Conservation (phyloP, 345 rosid genomes). For the Syzygium aromaticum region DNA sequence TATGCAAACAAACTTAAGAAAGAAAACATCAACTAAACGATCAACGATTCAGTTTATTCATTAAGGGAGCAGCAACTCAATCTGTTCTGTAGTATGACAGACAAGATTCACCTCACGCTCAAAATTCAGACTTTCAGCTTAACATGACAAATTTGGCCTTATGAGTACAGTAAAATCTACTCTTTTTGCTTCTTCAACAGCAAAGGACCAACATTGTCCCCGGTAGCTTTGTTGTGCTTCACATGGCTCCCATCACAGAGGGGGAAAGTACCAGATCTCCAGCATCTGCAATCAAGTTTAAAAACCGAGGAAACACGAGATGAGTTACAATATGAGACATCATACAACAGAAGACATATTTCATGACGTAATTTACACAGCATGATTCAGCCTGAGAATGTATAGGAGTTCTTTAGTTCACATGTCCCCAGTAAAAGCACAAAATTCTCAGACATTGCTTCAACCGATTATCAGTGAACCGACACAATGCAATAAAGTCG, state of each 20-base stretch:
- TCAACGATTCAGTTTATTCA: not conserved
- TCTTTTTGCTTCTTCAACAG: slow-evolving; percentile 46
- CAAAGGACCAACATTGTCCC: slow-evolving; percentile 84
- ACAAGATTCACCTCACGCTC: not conserved
- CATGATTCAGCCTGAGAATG: not conserved
- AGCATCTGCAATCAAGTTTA: slow-evolving; percentile 40
- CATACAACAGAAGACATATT: not conserved
- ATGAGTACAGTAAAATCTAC: not conserved
- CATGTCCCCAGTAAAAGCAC: not conserved
- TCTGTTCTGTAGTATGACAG: not conserved
- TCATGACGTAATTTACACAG: not conserved
- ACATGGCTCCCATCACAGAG: slow-evolving; percentile 86
- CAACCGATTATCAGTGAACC: not conserved
- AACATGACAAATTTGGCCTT: not conserved
- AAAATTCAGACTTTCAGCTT: not conserved
- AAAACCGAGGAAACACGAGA: not conserved
- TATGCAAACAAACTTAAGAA: not conserved
- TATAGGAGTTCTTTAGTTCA: not conserved
- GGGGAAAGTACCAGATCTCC: slow-evolving; percentile 92
- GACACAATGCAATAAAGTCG: not conserved
- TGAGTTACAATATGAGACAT: not conserved
- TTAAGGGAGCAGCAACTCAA: not conserved
- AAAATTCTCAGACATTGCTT: not conserved
- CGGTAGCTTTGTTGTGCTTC: slow-evolving; percentile 93
- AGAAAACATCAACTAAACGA: not conserved